Percentiles rank a stretch among this genome's conserved stretches.
Evolutionary conservation across 2,329 filamentous ascomycete genomes (phyloP).

Genomic region (Aspergillus candidus): DNA sequence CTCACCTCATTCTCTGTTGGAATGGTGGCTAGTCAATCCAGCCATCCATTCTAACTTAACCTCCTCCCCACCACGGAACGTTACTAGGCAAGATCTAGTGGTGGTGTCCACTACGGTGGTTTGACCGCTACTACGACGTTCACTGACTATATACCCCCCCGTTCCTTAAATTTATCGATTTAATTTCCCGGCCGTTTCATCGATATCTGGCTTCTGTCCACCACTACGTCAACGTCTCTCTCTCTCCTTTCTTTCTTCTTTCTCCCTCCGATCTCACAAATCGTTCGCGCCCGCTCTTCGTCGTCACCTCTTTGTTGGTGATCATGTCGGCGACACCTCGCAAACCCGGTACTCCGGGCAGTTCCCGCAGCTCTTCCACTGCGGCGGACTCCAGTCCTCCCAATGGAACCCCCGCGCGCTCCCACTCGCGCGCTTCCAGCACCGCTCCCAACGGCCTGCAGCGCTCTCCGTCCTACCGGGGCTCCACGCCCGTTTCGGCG

Average conservation of each 20-base stretch:
- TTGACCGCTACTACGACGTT: constrained; percentile 21
- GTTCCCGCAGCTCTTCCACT: constrained; percentile 28
- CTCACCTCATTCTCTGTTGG: too few relatives aligned
- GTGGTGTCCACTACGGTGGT: constrained; percentile 19
- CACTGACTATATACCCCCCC: constrained; percentile 10
- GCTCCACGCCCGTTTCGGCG: constrained; percentile 56
- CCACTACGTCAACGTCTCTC: constrained; percentile 2
- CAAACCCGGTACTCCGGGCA: constrained; percentile 34
- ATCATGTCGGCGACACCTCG: constrained; percentile 41
- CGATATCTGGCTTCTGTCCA: constrained; percentile 5
- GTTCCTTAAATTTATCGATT: constrained; percentile 18
- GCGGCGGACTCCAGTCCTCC: constrained; percentile 22
- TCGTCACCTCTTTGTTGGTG: constrained; percentile 10
- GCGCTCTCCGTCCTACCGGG: constrained; percentile 60
- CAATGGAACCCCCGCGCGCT: constrained; percentile 33
- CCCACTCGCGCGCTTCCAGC: constrained; percentile 45
- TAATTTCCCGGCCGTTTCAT: constrained; percentile 24
- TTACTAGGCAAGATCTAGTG: too few relatives aligned
- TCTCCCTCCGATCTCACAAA: constrained; percentile 3
- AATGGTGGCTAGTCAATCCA: neutral
- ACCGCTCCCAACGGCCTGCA: constrained; percentile 45
- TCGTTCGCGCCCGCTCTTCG: constrained; percentile 1
- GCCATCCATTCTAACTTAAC: constrained; percentile 1
- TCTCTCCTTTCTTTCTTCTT: constrained; percentile 10
- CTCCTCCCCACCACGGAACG: constrained; percentile 10